Conservation (phyloP, 2,329 filamentous ascomycete genomes). For the Sphaerostilbella broomeana region DNA sequence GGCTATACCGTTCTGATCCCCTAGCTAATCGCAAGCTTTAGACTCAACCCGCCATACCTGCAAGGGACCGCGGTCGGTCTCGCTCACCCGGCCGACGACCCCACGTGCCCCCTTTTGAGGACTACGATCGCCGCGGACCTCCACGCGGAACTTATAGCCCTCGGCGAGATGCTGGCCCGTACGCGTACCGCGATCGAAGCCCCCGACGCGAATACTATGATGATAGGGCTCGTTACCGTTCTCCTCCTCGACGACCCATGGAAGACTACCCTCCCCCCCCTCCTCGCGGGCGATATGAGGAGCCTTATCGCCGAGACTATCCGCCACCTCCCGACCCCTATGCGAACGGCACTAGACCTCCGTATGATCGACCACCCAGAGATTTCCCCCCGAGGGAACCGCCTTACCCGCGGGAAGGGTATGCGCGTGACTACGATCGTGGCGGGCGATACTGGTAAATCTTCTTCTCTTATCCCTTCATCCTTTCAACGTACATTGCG, state of each 20-base stretch:
- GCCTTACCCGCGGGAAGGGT: slow-evolving; percentile 35
- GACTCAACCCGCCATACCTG: slow-evolving; percentile 72
- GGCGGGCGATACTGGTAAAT: slow-evolving; percentile 46
- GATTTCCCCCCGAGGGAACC: slow-evolving; percentile 42
- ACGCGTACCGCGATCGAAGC: slow-evolving; percentile 82
- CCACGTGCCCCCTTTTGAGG: slow-evolving; percentile 59
- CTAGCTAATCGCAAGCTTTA: slow-evolving; percentile 28
- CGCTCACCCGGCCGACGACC: slow-evolving; percentile 65
- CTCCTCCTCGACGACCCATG: slow-evolving; percentile 68
- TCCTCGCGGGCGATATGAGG: slow-evolving; percentile 64
- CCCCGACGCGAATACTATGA: slow-evolving; percentile 84
- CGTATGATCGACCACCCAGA: slow-evolving; percentile 50
- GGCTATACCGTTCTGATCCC: neutral
- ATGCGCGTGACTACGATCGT: slow-evolving; percentile 44
- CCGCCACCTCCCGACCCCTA: slow-evolving; percentile 60
- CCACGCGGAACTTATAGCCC: slow-evolving; percentile 80
- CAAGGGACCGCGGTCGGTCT: slow-evolving; percentile 66
- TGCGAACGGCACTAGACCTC: slow-evolving; percentile 43
- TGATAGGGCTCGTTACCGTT: slow-evolving; percentile 72
- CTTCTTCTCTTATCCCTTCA: slow-evolving; percentile 17
- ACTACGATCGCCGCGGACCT: slow-evolving; percentile 74
- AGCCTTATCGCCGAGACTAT: slow-evolving; percentile 67
- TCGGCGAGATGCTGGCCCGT: slow-evolving; percentile 54
- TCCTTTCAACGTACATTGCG: no score
- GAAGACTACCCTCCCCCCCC: slow-evolving; percentile 71